Evolutionary conservation across 2,329 filamentous ascomycete genomes (phyloP), one percentile per base, ranked within the genome.

Genomic region (Exophiala mesophila): DNA sequence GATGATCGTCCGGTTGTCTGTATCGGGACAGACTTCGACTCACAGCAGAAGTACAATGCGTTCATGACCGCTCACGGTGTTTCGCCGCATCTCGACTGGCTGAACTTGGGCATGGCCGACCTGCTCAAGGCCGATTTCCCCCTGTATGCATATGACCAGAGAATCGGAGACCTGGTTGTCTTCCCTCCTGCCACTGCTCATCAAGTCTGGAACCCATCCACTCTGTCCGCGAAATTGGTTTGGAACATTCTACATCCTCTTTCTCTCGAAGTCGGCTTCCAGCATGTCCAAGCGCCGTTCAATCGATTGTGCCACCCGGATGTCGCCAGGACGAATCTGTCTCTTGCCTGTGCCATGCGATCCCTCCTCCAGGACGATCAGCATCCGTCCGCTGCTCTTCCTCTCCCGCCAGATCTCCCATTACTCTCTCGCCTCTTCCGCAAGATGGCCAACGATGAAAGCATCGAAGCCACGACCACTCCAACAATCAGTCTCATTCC

Each of bases 211-310:
- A 63, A 64, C 44, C 53, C 60, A 13, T 57, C 57, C 23, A 49
- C 55, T 2, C 49, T 63, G 39, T 60, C 60, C 9, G 62, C 60
- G 12, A 63, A 63, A 40, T 49, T 63, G 12, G 62, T 63, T 20
- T 63, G 62, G 62, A 63, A 63, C 39, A 61, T 63, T 16, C 55
- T 64, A 36, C 62, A 63, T 51, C 49, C 58, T 10, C 55, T 61
- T 5, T 63, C 61, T 9, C 47, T 63, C 5, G 53, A 56, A 32
- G 56, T 59, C 23, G 62, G 61, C 33, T 58, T 63, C 32, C 50
- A 60, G 35, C 59, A 63, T 45, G 55, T 63, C 3, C 60, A 64
- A 33, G 60, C 60, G 13, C 56, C 55, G 3, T 63, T 63, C 47
- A 62, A 63, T 29, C 53, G 55, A 16, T 52, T 61, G 7, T 63